A percentile compares a stretch with the other conserved stretches of the same genome.
Evolutionary conservation across 2,329 filamentous ascomycete genomes (phyloP).

Genomic region (Aspergillus pseudonomiae): DNA sequence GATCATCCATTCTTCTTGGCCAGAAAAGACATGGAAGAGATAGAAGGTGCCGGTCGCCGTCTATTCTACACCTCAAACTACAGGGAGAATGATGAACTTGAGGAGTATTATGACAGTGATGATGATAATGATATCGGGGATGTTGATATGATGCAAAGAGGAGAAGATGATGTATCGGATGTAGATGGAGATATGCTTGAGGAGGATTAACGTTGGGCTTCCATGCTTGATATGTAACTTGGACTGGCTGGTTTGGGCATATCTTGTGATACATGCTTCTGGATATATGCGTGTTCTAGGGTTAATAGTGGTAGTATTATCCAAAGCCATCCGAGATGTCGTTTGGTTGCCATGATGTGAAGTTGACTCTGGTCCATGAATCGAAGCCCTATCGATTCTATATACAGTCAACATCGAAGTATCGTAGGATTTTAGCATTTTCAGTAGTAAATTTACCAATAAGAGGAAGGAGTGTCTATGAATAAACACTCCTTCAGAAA

Average conservation of each 20-base stretch:
- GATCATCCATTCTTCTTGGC: conserved; percentile 33
- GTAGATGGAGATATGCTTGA: background rate
- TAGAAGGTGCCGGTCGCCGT: background rate
- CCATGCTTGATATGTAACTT: background rate
- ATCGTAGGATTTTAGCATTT: no score
- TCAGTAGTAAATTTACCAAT: no score
- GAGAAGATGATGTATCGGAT: background rate
- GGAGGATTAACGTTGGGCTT: background rate
- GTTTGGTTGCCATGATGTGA: no score
- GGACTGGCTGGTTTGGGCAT: background rate
- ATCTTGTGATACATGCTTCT: background rate
- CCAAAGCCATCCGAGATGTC: no score
- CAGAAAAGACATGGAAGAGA: background rate
- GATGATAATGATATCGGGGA: background rate
- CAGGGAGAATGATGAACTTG: background rate
- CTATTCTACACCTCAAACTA: background rate
- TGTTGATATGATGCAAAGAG: background rate
- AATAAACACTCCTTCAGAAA: no score
- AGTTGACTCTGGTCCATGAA: no score
- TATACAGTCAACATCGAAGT: no score
- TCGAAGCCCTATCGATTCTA: no score
- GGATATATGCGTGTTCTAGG: no score
- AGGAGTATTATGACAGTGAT: background rate
- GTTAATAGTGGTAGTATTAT: no score
- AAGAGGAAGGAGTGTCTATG: no score